Conservation (phyloP, 2,329 filamentous ascomycete genomes). For the Fusarium palustre region DNA sequence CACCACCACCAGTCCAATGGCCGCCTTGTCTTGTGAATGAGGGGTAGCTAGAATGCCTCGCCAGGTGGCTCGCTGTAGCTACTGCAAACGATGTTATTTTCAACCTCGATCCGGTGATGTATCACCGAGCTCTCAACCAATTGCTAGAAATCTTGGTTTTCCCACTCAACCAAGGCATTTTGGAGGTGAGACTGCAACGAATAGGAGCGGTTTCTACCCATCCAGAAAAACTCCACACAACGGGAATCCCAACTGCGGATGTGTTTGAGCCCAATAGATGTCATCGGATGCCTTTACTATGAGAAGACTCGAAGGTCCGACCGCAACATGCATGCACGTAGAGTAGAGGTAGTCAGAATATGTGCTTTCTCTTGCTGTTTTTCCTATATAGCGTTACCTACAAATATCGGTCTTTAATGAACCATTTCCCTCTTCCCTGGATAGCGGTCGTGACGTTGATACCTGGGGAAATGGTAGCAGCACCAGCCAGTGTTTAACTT, state of each 20-base stretch:
- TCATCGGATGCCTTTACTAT: not conserved
- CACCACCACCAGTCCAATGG: not conserved
- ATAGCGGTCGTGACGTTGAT: fast-evolving
- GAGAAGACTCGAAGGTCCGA: not conserved
- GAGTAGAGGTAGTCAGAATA: not conserved
- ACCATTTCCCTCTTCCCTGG: not conserved
- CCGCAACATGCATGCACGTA: not conserved
- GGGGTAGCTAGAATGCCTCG: not conserved
- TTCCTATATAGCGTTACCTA: not conserved
- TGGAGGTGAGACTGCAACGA: not conserved
- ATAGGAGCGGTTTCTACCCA: not conserved
- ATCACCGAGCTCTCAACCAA: not conserved
- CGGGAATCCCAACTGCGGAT: not conserved
- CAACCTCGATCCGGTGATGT: not conserved
- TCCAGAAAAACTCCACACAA: not conserved
- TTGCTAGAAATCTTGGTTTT: not conserved
- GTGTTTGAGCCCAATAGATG: not conserved
- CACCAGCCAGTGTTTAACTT: fast-evolving
- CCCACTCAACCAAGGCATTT: not conserved
- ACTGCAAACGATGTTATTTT: not conserved
- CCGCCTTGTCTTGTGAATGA: not conserved
- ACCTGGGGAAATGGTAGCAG: not conserved
- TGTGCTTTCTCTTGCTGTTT: not conserved
- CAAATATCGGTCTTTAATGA: not conserved
- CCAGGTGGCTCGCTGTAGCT: not conserved